These are phyloP conservation scores for Xerocomus minutiporus DNA, from an alignment of 1,284 basidiomycete species.

Conservation along the genomic window DNA sequence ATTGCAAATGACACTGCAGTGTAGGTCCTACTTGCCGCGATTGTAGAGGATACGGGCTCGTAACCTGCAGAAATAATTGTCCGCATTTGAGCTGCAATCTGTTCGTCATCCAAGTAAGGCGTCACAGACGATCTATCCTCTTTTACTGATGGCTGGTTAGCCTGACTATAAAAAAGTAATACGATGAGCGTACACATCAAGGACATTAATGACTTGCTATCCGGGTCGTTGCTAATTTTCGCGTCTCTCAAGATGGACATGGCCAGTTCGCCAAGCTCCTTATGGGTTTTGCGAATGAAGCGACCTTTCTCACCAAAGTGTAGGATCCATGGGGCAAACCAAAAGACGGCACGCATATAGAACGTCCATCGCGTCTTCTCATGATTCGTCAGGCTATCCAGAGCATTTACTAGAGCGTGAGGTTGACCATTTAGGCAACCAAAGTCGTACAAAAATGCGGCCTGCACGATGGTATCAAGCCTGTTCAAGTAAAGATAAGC, in stretches of 20 bases:
- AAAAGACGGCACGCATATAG: constrained; percentile 60
- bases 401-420: constrained; percentile 43
- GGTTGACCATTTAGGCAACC: constrained; percentile 44
- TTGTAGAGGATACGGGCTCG: constrained; percentile 52
- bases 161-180: neutral
- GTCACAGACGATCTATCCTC: constrained; percentile 35
- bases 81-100: constrained; percentile 54
- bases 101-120: constrained; percentile 42
- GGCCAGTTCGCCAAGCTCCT: constrained; percentile 48
- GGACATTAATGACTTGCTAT: constrained; percentile 45
- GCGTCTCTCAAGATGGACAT: constrained; percentile 50
- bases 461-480: constrained; percentile 50
- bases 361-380: constrained; percentile 53
- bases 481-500: constrained; percentile 31
- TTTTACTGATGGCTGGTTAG: constrained; percentile 35
- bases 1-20: constrained; percentile 3
- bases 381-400: constrained; percentile 55
- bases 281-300: constrained; percentile 49
- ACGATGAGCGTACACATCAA: constrained; percentile 42
- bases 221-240: constrained; percentile 38
- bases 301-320: constrained; percentile 53
- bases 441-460: constrained; percentile 57
- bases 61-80: constrained; percentile 62
- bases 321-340: constrained; percentile 51
- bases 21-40: constrained; percentile 38